Percentiles rank a stretch among this genome's conserved stretches.
These are phyloP conservation scores for Phytomonas serpens DNA, from an alignment of 208 protist genomes.

Conservation along the genomic window DNA sequence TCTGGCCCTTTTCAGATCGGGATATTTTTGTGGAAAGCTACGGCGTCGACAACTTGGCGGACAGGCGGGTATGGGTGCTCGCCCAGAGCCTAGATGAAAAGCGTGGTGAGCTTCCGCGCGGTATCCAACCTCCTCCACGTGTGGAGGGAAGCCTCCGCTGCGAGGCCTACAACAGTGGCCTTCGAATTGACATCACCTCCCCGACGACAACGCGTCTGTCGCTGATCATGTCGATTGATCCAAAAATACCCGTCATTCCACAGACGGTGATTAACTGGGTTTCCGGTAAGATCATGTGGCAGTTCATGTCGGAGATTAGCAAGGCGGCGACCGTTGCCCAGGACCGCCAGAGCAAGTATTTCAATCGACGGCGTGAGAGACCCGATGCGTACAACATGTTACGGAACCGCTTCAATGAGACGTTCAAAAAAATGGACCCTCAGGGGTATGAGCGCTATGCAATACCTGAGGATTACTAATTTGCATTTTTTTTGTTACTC, in stretches of 20 bases:
- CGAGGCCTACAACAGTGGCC: constrained; percentile 35
- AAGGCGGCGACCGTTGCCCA: constrained; percentile 20
- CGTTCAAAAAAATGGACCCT: constrained; percentile 17
- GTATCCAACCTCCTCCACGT: constrained; percentile 18
- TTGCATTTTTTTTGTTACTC: not conserved
- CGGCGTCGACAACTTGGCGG: constrained; percentile 43
- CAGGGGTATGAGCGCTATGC: constrained; percentile 17
- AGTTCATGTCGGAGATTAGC: constrained; percentile 26
- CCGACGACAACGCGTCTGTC: constrained; percentile 29
- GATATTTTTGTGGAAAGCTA: constrained; percentile 46
- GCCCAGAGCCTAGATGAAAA: constrained; percentile 23
- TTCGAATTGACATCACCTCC: constrained; percentile 32
- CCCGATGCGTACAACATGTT: constrained; percentile 41
- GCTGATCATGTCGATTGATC: constrained; percentile 45
- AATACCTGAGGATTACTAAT: constrained; percentile 27
- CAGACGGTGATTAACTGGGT: constrained; percentile 49
- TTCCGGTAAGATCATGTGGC: constrained; percentile 37
- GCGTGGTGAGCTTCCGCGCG: constrained; percentile 8
- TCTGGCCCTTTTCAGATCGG: constrained; percentile 43
- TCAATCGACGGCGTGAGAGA: constrained; percentile 25
- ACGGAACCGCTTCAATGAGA: constrained; percentile 34
- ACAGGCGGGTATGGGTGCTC: constrained; percentile 38
- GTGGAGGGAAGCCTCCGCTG: constrained; percentile 23
- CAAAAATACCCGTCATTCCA: constrained; percentile 41
- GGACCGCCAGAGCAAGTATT: constrained; percentile 33